phyloP scores from a whole-genome alignment of 805 yeast genomes.

The Candida maesae region DNA sequence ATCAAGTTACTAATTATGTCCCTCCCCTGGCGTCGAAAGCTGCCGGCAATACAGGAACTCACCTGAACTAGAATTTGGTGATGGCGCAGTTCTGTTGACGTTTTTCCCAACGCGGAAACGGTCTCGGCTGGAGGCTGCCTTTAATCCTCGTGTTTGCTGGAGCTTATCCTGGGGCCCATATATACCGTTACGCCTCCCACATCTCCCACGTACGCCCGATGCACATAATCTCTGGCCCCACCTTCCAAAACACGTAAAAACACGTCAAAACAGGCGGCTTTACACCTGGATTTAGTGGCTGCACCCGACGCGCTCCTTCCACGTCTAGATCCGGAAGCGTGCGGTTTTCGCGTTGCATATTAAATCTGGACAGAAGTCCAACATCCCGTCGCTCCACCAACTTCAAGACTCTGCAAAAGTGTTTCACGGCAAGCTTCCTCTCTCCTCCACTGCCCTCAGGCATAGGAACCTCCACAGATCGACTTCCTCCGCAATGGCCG shows the following conservation, averaged over 20 bases:
- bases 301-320: no score
- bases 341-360: conserved; percentile 1
- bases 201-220: no score
- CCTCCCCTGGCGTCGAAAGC: no score
- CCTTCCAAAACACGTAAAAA: not conserved
- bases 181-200: not conserved
- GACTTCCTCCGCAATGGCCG: conserved; percentile 4
- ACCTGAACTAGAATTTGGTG: not conserved
- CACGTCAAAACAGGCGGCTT: not conserved
- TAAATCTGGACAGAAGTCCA: not conserved
- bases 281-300: no score
- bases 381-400: no score
- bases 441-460: not conserved
- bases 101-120: not conserved
- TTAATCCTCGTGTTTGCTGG: no score
- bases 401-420: not conserved
- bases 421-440: not conserved
- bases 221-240: not conserved
- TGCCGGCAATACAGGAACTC: no score
- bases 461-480: not conserved
- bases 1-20: no score
- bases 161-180: no score
- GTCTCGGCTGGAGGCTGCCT: not conserved
- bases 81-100: conserved; percentile 2
- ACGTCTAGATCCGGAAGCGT: not conserved